Base-by-base conservation (phyloP, 306 rosid species). In the Cucumis cinereus region DNA sequence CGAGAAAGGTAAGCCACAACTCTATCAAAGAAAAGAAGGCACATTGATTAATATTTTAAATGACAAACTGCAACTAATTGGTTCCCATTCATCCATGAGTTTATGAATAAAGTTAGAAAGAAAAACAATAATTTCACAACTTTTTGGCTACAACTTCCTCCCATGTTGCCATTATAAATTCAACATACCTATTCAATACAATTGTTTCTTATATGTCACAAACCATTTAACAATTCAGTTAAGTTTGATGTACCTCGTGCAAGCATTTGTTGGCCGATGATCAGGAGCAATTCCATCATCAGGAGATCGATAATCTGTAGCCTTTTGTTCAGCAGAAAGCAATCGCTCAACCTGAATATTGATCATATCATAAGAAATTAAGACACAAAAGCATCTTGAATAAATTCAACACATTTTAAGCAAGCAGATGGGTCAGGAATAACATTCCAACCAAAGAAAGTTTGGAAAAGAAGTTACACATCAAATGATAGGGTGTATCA, bases 1-100 rank as follows among this genome's bases (percentile, higher is more conserved):
- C 98, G 99, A 64, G 99, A 95, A 77, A 95, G 98, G 87, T 95
- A 95, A 13, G 93, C 96, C 77, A 95, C 98, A 82, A 95, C 99
- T 83, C 99, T 95, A 79, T 82, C 78, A 76, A 81, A 77, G 22
- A 68, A 76, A 80, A 77, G 35, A 78, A 55, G 80, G 70, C 49
- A 59, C 63, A 75, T 80, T 43, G 72, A 54, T 74, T 79, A 58
- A 76, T 61, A 71, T 30, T 30, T 30, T 30, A 74, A 12, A 20
- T 10, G 8, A 70, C 40, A 70, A 43, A 16, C 56, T 49, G 14
- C 36, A 24, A 52, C 16, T 3, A 24, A 49, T 7, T 24, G 76
- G 36, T 50, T 49, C 49, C 43, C 76, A 50, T 47, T 15, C 0
- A 50, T 28, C 41, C 76, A 49, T 24, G 57, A 6, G 38, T 47